Conservation (phyloP, 78 protist species). For the Protostelium mycophagum region DNA sequence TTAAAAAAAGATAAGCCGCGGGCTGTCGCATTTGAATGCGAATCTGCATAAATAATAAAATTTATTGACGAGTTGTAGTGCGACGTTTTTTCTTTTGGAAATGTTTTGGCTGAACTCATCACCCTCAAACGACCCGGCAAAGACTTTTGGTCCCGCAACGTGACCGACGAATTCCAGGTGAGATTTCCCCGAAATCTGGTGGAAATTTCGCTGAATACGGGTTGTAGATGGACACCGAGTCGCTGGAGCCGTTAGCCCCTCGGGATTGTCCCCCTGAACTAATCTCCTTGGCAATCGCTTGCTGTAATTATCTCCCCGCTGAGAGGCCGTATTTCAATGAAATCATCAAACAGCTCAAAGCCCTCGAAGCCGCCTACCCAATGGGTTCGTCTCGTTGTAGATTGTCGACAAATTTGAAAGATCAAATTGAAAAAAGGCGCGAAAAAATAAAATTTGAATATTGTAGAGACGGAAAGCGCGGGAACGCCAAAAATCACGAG, state of each 20-base stretch:
- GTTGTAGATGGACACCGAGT: background rate
- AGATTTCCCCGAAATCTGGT: background rate
- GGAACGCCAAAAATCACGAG: too few relatives aligned
- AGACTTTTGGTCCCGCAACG: constrained; percentile 50
- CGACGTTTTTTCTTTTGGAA: constrained; percentile 49
- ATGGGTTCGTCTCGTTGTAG: too few relatives aligned
- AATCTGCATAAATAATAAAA: too few relatives aligned
- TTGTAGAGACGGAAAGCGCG: too few relatives aligned
- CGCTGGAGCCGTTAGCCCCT: background rate
- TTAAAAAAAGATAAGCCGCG: too few relatives aligned
- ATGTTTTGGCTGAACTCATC: constrained; percentile 27
- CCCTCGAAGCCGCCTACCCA: background rate
- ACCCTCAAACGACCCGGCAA: constrained; percentile 51
- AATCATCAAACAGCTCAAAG: background rate
- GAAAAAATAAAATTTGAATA: too few relatives aligned
- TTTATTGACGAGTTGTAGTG: too few relatives aligned
- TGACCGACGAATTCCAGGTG: constrained; percentile 27
- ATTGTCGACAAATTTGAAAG: too few relatives aligned
- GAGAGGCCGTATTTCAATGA: background rate
- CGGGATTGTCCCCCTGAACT: background rate
- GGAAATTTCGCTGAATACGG: background rate
- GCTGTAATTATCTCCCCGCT: background rate
- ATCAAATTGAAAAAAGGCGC: too few relatives aligned
- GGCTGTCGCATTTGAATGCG: too few relatives aligned
- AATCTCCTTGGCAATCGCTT: background rate